Percentiles rank a stretch among this genome's conserved stretches.
These are phyloP conservation scores for Blumeria hordei DNA, from an alignment of 2,329 filamentous ascomycete genomes.

Conservation along the genomic window DNA sequence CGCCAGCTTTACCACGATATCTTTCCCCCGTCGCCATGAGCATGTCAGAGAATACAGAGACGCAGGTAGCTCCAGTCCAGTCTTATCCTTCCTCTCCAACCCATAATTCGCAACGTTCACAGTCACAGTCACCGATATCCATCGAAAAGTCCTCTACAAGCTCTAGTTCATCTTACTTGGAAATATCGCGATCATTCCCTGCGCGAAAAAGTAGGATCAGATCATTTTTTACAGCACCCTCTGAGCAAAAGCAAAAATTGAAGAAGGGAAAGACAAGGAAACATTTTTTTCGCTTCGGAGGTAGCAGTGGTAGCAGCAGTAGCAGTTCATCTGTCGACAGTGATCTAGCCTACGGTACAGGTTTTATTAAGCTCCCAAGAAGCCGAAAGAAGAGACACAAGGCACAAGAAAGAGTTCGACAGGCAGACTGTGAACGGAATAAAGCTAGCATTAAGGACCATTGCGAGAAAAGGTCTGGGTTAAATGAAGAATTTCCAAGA, in stretches of 20 bases:
- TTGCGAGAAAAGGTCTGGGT: no score
- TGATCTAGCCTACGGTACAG: slow-evolving; percentile 42
- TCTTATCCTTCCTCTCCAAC: background rate
- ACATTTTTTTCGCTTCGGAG: slow-evolving; percentile 30
- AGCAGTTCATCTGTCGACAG: slow-evolving; percentile 44
- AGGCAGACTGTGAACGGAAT: slow-evolving; percentile 4
- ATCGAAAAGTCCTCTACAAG: slow-evolving; percentile 6
- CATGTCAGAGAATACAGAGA: background rate
- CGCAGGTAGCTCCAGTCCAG: background rate
- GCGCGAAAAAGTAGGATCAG: slow-evolving; percentile 26
- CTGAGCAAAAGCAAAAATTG: slow-evolving; percentile 22
- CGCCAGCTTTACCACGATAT: background rate
- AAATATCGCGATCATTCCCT: slow-evolving; percentile 34
- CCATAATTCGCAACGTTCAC: background rate
- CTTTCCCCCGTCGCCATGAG: background rate
- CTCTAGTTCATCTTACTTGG: slow-evolving; percentile 20
- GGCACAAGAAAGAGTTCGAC: slow-evolving; percentile 10
- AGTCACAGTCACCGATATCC: background rate
- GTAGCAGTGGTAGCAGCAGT: slow-evolving; percentile 29
- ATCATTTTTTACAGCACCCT: slow-evolving; percentile 38
- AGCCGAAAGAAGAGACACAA: slow-evolving; percentile 7
- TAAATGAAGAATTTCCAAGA: no score
- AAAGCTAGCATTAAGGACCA: background rate
- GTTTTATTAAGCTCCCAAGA: slow-evolving; percentile 19
- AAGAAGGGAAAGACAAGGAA: slow-evolving; percentile 21